Conservation (phyloP, 257 asterid species). For the Dorcoceras hygrometricum region DNA sequence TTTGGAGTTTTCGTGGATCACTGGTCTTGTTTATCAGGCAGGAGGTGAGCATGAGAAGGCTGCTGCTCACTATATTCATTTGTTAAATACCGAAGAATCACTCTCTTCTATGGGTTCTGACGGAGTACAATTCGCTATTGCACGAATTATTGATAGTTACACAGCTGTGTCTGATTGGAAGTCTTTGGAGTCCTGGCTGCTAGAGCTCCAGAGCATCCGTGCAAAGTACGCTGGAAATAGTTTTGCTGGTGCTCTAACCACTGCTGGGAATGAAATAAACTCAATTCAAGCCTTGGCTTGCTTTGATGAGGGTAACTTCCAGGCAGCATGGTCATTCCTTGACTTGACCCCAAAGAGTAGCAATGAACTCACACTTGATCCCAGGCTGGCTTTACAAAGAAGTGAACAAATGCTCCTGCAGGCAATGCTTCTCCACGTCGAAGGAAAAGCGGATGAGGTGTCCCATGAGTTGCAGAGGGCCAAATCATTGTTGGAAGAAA, state of each 20-base stretch:
- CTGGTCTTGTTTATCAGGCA: conserved; percentile 89
- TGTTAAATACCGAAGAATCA: conserved; percentile 79
- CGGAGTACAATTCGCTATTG: conserved; percentile 82
- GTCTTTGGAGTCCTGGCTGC: conserved; percentile 90
- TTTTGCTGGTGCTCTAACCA: conserved; percentile 88
- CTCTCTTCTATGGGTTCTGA: conserved; percentile 85
- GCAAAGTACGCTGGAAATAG: conserved; percentile 85
- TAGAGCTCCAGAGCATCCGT: conserved; percentile 88
- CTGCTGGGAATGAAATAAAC: conserved; percentile 93
- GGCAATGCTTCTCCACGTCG: conserved; percentile 83
- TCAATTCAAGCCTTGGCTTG: conserved; percentile 88
- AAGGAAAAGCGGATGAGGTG: conserved; percentile 77
- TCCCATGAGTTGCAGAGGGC: conserved; percentile 77
- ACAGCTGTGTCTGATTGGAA: conserved; percentile 92
- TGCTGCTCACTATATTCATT: conserved; percentile 84
- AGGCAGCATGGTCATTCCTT: conserved; percentile 92
- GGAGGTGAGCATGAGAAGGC: conserved; percentile 95
- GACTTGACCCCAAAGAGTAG: conserved; percentile 97
- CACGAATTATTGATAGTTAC: conserved; percentile 82
- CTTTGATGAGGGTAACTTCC: conserved; percentile 86
- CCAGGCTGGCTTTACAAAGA: conserved; percentile 89
- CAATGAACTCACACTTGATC: conserved; percentile 87
- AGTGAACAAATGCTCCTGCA: conserved; percentile 98
- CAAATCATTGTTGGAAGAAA: conserved; percentile 77
- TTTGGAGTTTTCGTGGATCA: conserved; percentile 77